Evolutionary conservation across 768 basidiomycete species (phyloP).

Genomic region (Lactarius indigo): DNA sequence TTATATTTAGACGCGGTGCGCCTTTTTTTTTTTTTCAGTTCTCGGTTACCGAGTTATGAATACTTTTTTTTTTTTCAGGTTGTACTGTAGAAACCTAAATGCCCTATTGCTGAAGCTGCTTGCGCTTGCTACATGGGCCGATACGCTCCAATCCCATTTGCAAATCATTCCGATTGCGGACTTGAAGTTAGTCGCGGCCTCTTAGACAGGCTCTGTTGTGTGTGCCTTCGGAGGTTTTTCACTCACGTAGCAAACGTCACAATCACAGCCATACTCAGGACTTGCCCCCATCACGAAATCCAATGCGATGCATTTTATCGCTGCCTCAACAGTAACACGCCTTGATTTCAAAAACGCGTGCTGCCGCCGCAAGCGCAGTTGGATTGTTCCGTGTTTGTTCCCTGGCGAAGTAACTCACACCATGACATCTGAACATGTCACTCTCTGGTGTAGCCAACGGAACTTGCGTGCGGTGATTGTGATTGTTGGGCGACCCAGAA

Average conservation of each 20-base stretch:
- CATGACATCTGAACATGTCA: conserved; percentile 48
- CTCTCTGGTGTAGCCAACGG: conserved; percentile 64
- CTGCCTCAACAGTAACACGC: conserved; percentile 68
- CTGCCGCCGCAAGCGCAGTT: conserved; percentile 44
- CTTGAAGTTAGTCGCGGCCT: not conserved
- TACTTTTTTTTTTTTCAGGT: not conserved
- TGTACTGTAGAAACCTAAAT: not conserved
- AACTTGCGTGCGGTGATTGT: conserved; percentile 82
- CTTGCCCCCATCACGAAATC: conserved; percentile 37
- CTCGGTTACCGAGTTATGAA: not conserved
- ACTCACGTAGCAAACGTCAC: conserved; percentile 21
- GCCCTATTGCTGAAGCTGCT: not conserved
- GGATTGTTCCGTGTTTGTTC: conserved; percentile 47
- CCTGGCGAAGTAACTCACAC: conserved; percentile 49
- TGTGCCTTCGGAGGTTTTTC: not conserved
- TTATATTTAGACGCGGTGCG: not conserved
- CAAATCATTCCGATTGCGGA: not conserved
- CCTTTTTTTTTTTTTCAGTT: not conserved
- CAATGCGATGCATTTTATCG: conserved; percentile 45
- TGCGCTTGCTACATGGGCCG: not conserved
- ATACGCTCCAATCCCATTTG: not conserved
- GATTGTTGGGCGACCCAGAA: conserved; percentile 42
- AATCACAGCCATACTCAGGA: conserved; percentile 14
- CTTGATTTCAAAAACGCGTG: conserved; percentile 52
- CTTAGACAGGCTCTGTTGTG: not conserved